Conservation (phyloP, 176 grass and related monocot genomes). For the Ensete glaucum region DNA sequence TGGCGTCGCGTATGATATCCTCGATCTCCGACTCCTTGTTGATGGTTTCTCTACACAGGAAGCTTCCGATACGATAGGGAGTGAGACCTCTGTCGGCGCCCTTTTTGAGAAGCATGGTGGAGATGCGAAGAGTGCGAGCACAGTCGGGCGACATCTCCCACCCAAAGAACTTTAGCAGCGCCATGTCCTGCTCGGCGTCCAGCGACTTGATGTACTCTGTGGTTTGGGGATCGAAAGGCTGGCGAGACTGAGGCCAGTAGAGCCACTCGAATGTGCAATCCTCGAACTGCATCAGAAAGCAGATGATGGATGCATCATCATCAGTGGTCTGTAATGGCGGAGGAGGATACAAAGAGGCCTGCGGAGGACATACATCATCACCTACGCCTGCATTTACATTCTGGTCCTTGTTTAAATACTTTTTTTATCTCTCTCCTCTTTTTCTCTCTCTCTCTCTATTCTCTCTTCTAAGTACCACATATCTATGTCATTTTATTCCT, state of each 20-base stretch:
- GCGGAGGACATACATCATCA: no score
- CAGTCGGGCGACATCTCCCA: not conserved
- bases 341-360: no score
- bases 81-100: not conserved
- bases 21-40: not conserved
- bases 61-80: not conserved
- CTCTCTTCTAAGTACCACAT: no score
- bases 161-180: not conserved
- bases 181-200: not conserved
- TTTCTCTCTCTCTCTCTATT: no score
- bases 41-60: not conserved
- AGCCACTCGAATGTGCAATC: conserved; percentile 1
- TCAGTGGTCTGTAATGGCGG: no score
- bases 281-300: not conserved
- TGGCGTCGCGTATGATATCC: not conserved
- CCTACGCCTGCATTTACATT: no score
- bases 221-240: not conserved
- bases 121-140: not conserved
- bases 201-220: not conserved
- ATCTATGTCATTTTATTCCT: no score
- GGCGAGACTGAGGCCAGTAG: conserved; percentile 5
- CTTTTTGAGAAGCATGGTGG: conserved; percentile 2
- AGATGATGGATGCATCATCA: no score
- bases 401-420: no score
- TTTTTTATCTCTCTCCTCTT: no score